Evolutionary conservation across 2,329 filamentous ascomycete genomes (phyloP).

Genomic region (Claviceps capensis): DNA sequence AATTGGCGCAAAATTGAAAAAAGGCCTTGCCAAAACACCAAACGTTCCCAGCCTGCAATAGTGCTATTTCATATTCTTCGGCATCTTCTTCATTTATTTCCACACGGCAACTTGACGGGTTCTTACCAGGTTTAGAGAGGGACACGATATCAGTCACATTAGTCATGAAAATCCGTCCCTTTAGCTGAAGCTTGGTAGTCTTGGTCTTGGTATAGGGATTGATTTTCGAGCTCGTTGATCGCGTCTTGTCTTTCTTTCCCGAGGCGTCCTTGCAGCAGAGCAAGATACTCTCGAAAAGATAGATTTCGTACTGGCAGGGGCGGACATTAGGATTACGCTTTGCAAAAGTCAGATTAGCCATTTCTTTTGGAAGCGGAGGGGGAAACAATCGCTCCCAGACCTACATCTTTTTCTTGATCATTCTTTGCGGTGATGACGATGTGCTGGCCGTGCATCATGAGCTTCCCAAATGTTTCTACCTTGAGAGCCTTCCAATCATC

Average conservation of each 20-base stretch:
- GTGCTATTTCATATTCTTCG: too few relatives aligned
- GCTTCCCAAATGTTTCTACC: conserved; percentile 79
- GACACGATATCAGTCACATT: conserved; percentile 94
- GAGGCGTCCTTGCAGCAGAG: conserved; percentile 94
- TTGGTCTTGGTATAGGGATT: conserved; percentile 52
- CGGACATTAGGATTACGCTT: background rate
- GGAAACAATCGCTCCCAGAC: conserved; percentile 13
- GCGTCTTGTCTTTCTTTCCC: conserved; percentile 54
- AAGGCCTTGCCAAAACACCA: too few relatives aligned
- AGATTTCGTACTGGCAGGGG: conserved; percentile 71
- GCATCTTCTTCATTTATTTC: too few relatives aligned
- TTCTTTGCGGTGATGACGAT: conserved; percentile 81
- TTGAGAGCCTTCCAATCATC: conserved; percentile 96
- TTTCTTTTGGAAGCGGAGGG: background rate
- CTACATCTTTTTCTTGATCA: conserved; percentile 81
- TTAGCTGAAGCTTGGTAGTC: conserved; percentile 78
- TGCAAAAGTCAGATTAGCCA: background rate
- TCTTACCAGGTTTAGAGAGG: conserved; percentile 70
- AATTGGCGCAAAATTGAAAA: too few relatives aligned
- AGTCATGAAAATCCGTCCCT: conserved; percentile 97
- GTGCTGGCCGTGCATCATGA: conserved; percentile 81
- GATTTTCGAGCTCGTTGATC: conserved; percentile 40
- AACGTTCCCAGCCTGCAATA: too few relatives aligned
- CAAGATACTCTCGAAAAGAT: conserved; percentile 88
- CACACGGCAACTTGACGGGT: too few relatives aligned